phyloP scores from a whole-genome alignment of 768 basidiomycete species.

The Suillus decipiens region DNA sequence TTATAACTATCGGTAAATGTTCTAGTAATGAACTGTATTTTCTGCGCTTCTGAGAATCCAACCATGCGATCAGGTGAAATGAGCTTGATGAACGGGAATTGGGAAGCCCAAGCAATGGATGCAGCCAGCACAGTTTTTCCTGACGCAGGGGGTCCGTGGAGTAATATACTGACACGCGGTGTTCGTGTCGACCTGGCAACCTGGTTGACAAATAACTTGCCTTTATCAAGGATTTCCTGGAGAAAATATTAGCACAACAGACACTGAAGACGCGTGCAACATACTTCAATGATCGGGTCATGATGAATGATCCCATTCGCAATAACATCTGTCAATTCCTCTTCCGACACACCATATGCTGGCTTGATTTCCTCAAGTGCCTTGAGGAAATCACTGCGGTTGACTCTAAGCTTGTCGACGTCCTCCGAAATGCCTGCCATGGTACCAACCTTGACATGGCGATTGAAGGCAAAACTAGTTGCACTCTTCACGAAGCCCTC shows the following conservation, averaged over 20 bases:
- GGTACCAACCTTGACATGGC: slow-evolving; percentile 97
- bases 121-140: slow-evolving; percentile 96
- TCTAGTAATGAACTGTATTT: slow-evolving; percentile 89
- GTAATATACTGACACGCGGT: slow-evolving; percentile 85
- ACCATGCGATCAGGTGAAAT: slow-evolving; percentile 97
- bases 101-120: slow-evolving; percentile 89
- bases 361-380: slow-evolving; percentile 95
- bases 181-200: slow-evolving; percentile 89
- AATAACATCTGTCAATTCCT: slow-evolving; percentile 89
- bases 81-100: slow-evolving; percentile 97
- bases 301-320: slow-evolving; percentile 97
- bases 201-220: slow-evolving; percentile 89
- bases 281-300: slow-evolving; percentile 71
- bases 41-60: slow-evolving; percentile 90
- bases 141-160: slow-evolving; percentile 87
- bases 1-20: slow-evolving; percentile 96
- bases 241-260: slow-evolving; percentile 13
- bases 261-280: slow-evolving; percentile 28
- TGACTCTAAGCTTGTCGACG: slow-evolving; percentile 90
- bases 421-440: slow-evolving; percentile 97
- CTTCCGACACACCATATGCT: slow-evolving; percentile 96
- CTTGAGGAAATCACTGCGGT: slow-evolving; percentile 80
- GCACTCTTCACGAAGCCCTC: slow-evolving; percentile 96
- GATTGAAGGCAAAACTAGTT: slow-evolving; percentile 95
- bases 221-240: slow-evolving; percentile 85